Conservation (phyloP, 2,329 filamentous ascomycete genomes). For the Pseudogymnoascus sp. region DNA sequence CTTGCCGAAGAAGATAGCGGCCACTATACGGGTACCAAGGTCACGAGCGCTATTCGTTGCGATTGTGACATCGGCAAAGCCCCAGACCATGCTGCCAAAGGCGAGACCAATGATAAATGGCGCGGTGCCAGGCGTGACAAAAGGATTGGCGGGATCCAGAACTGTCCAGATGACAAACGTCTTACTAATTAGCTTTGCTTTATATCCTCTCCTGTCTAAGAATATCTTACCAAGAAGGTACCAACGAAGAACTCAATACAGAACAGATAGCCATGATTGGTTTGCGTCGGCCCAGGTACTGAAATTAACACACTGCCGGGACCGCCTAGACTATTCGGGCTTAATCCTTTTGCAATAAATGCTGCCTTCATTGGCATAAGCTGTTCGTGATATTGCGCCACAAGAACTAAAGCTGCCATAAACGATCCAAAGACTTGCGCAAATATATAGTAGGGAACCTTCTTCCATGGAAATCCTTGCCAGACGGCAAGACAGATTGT, state of each 20-base stretch:
- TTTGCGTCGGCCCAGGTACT: slow-evolving; percentile 43
- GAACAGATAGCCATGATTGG: slow-evolving; percentile 49
- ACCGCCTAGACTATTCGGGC: slow-evolving; percentile 39
- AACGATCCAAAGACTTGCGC: slow-evolving; percentile 50
- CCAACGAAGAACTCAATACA: slow-evolving; percentile 53
- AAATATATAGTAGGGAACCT: slow-evolving; percentile 50
- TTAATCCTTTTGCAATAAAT: slow-evolving; percentile 25
- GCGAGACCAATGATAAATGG: too few species aligned
- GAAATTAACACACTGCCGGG: slow-evolving; percentile 48
- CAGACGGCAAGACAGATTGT: slow-evolving; percentile 41
- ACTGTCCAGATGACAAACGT: neutral
- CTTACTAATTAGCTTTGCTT: neutral
- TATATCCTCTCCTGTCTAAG: neutral
- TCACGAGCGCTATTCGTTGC: too few species aligned
- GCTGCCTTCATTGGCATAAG: slow-evolving; percentile 35
- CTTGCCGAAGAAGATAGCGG: too few species aligned
- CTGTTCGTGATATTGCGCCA: slow-evolving; percentile 50
- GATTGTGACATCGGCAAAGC: too few species aligned
- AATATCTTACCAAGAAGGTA: slow-evolving; percentile 40
- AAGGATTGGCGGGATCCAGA: neutral
- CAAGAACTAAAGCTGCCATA: slow-evolving; percentile 45
- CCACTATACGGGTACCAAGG: too few species aligned
- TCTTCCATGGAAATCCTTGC: slow-evolving; percentile 52
- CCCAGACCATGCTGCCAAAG: too few species aligned
- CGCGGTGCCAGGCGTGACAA: too few species aligned